Evolutionary conservation across 352 stramenopile species (phyloP).

Genomic region (Phytopythium aichiense): DNA sequence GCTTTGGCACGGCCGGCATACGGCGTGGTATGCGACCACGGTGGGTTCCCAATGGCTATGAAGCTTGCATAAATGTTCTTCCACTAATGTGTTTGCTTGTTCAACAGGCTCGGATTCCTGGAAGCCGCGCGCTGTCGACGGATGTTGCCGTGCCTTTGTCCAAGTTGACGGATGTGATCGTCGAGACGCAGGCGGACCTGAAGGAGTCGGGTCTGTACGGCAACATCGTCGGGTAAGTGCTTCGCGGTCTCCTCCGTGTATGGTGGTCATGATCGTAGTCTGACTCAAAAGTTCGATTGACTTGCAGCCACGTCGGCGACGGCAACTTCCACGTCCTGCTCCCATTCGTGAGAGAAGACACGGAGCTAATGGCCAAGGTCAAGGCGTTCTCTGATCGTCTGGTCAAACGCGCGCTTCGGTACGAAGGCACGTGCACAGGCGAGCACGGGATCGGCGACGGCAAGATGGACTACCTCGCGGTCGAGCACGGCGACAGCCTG

Average conservation of each 20-base stretch:
- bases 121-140: slow-evolving; percentile 86
- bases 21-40: slow-evolving; percentile 87
- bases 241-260: background rate
- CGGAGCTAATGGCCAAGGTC: slow-evolving; percentile 82
- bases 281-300: slow-evolving; percentile 6
- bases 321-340: slow-evolving; percentile 99
- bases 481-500: slow-evolving; percentile 91
- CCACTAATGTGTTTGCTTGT: background rate
- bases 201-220: slow-evolving; percentile 85
- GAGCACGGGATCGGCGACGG: slow-evolving; percentile 97
- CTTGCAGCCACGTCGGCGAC: slow-evolving; percentile 83
- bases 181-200: slow-evolving; percentile 90
- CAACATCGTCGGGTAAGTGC: slow-evolving; percentile 83
- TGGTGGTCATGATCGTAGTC: background rate
- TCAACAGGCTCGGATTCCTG: slow-evolving; percentile 65
- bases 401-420: slow-evolving; percentile 70
- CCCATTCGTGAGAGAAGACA: slow-evolving; percentile 83
- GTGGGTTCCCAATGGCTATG: slow-evolving; percentile 20
- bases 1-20: slow-evolving; percentile 78
- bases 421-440: slow-evolving; percentile 96
- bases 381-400: slow-evolving; percentile 86
- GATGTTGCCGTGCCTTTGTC: slow-evolving; percentile 96
- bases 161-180: slow-evolving; percentile 91
- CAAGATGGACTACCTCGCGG: slow-evolving; percentile 91
- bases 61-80: too few relatives aligned